Base-by-base conservation (phyloP, 306 rosid species). In the Lathyrus oleraceus region DNA sequence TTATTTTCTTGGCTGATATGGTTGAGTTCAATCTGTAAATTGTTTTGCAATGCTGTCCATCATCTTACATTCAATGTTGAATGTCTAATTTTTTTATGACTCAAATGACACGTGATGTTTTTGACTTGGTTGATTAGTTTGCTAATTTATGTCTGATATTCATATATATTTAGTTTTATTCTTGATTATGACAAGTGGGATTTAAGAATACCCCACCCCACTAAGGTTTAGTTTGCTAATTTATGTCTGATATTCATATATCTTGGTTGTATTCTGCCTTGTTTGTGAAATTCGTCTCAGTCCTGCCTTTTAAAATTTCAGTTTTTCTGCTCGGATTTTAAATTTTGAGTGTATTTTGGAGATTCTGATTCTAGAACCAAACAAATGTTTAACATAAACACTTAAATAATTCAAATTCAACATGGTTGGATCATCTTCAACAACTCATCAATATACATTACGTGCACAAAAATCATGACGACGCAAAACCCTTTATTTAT, bases 11-110 rank as follows among this genome's bases (percentile, higher is more conserved):
- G 61, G 65, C 61, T 77, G 74, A 73, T 21, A 39, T 16, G 62
- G 57, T 74, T 58, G 82, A 58, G 68, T 49, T 65, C 72, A 17
- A 58, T 70, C 14, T 82, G 73, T 78, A 82, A 77, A 78, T 82
- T 82, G 71, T 53, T 57, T 59, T 76, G 32, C 5, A 28, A 60
- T 73, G 68, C 51, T 59, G 56, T 58, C 80, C 39, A 11, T 67
- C 60, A 28, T 77, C 28, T 54, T 54, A 27, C 73, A 17, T 47
- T 68, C 20, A 64, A 35, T 36, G 28, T 44, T 59, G 65, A 70
- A 48, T 65, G 19, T 44, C 64, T 74, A 82, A 73, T 65, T 79
- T 54, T 65, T 79, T 54, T 65, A 43, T 65, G 38, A 70, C 38
- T 67, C 36, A 25, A 54, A 65, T 69, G 77, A 39, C 49, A 27